These are phyloP conservation scores for Taiozyma sp. DNA, from an alignment of 1,139 yeast species.

Conservation along the genomic window DNA sequence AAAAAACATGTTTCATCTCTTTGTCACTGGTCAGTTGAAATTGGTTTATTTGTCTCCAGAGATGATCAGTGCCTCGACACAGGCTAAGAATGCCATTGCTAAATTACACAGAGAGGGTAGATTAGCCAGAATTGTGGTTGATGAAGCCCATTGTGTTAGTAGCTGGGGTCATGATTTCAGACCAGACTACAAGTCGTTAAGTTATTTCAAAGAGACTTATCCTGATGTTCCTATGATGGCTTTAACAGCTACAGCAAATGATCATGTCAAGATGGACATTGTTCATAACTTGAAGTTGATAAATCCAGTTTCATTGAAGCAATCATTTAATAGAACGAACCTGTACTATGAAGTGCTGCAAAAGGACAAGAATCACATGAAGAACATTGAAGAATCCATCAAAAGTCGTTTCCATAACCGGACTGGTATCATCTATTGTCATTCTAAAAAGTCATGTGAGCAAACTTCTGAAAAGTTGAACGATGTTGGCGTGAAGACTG, in stretches of 20 bases:
- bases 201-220: slow-evolving; percentile 62
- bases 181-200: slow-evolving; percentile 86
- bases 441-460: slow-evolving; percentile 86
- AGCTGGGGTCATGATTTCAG: slow-evolving; percentile 99
- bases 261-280: slow-evolving; percentile 83
- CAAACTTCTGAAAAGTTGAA: slow-evolving; percentile 60
- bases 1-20: slow-evolving; percentile 53
- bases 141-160: slow-evolving; percentile 98
- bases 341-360: slow-evolving; percentile 70
- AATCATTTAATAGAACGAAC: slow-evolving; percentile 88
- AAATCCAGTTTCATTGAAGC: slow-evolving; percentile 38
- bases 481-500: slow-evolving; percentile 57
- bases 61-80: slow-evolving; percentile 76
- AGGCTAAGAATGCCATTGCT: slow-evolving; percentile 60
- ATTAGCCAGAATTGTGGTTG: slow-evolving; percentile 86
- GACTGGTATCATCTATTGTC: slow-evolving; percentile 92
- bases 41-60: slow-evolving; percentile 92
- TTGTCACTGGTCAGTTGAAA: slow-evolving; percentile 63
- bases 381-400: slow-evolving; percentile 57
- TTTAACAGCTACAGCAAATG: slow-evolving; percentile 95
- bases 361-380: slow-evolving; percentile 53
- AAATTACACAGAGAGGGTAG: slow-evolving; percentile 47
- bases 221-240: slow-evolving; percentile 93
- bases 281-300: slow-evolving; percentile 61
- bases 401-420: slow-evolving; percentile 44